A percentile compares a stretch with the other conserved stretches of the same genome.
phyloP scores from a whole-genome alignment of 2,329 filamentous ascomycete species.

The Diplodia corticola region DNA sequence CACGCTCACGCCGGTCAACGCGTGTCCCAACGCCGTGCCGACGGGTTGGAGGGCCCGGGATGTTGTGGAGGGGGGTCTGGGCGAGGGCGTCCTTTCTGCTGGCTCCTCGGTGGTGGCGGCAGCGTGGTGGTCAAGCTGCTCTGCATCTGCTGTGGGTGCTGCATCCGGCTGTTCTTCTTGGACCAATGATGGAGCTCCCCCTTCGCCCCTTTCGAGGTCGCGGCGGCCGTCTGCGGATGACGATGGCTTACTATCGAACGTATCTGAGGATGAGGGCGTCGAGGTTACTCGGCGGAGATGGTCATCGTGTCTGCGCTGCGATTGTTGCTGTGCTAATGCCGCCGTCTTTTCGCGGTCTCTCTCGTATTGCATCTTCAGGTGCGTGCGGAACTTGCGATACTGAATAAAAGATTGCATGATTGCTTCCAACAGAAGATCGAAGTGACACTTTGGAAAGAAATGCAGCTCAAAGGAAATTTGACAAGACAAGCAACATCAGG shows the following conservation, averaged over 20 bases:
- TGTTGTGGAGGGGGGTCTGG: conserved; percentile 22
- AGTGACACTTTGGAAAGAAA: neutral
- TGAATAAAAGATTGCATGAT: conserved; percentile 33
- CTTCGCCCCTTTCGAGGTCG: neutral
- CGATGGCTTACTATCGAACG: too few relatives aligned
- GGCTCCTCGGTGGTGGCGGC: neutral
- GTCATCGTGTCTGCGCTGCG: neutral
- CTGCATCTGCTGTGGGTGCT: neutral
- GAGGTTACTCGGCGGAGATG: neutral
- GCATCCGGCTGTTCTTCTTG: neutral
- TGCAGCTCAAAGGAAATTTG: neutral
- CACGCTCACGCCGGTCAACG: conserved; percentile 40
- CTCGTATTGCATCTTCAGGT: conserved; percentile 25
- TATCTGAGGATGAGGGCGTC: conserved; percentile 2
- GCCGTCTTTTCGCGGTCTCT: conserved; percentile 22
- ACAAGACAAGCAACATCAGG: neutral
- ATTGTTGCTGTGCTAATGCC: neutral
- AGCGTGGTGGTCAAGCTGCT: neutral
- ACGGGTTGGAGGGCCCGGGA: conserved; percentile 20
- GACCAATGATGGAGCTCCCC: neutral
- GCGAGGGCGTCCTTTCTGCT: conserved; percentile 25
- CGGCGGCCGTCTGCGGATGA: neutral
- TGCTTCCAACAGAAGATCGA: neutral
- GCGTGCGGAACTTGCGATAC: conserved; percentile 28
- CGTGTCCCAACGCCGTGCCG: conserved; percentile 35